Base-by-base conservation (phyloP, 2,329 filamentous ascomycete species). In the Emydomyces testavorans region DNA sequence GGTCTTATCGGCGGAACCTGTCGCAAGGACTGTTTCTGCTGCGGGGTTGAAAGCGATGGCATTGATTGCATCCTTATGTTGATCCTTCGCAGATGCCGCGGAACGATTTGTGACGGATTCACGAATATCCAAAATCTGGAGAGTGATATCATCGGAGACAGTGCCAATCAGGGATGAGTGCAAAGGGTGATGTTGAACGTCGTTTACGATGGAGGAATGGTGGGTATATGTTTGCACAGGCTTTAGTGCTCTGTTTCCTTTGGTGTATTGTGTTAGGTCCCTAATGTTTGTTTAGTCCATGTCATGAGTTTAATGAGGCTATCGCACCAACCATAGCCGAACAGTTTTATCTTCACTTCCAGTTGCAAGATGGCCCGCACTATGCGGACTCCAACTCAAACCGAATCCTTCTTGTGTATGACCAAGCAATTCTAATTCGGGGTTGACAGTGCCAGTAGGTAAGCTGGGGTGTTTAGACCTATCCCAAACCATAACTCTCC, bases 291-390 rank as follows among this genome's bases (percentile, higher is more conserved):
- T 29, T 49, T 20, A 50, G 41, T n/a, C 38, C 10, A 37, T n/a
- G 21, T 21, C 32, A n/a, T 10, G 23, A 11, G 7, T 24, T 32
- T 23, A 23, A 4, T 20, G 11, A 34, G 15, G 11, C 8, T 4
- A 39, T 6, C 6, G 18, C 13, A 50, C 77, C 54, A 72, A 87
- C 92, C 92, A 98, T 28, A 96, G 76, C 51, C 85, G 80, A 55
- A 98, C 90, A 0, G 89, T 95, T 57, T 79, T 79, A 64, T 98
- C 92, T 65, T 95, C 86, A 60, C 87, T 93, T 50, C 90, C 92
- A 11, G 90, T 93, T 6, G 84, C 86, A 51, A 98, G 76, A 54
- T 83, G 80, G 5, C 92, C 92, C 52, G 82, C 78, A 49, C 78
- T 73, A 59, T 92, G 84, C 2, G 89, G 88, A 64, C 80, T 96